phyloP scores from a whole-genome alignment of 2,329 filamentous ascomycete genomes.

The Fusarium xyrophilum region DNA sequence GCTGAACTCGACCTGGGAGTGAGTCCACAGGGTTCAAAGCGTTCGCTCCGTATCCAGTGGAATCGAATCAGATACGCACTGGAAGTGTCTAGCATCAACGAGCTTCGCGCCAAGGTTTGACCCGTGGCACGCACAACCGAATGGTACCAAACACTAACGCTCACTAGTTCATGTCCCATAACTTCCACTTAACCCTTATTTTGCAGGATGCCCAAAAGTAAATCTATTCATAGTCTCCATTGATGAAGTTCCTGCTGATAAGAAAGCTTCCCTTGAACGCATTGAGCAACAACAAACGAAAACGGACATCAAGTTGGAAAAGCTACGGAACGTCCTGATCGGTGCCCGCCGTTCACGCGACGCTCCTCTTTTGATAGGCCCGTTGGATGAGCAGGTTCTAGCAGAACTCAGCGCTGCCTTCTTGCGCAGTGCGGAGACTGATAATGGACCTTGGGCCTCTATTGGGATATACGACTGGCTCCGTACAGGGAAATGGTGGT shows the following conservation, averaged over 20 bases:
- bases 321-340: fast-evolving
- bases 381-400: fast-evolving
- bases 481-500: fast-evolving
- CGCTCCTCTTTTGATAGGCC: fast-evolving
- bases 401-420: fast-evolving
- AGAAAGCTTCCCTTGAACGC: fast-evolving
- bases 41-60: fast-evolving
- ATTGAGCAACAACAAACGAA: background rate
- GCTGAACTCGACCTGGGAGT: fast-evolving
- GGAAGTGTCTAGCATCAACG: background rate
- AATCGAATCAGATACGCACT: background rate
- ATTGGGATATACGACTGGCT: background rate
- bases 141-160: fast-evolving
- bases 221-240: fast-evolving
- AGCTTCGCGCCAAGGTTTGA: fast-evolving
- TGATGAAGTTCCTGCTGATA: fast-evolving
- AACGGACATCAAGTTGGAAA: fast-evolving
- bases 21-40: fast-evolving
- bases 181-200: fast-evolving
- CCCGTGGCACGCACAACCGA: fast-evolving
- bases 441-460: fast-evolving
- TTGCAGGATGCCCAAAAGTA: background rate
- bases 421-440: fast-evolving
- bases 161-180: background rate
- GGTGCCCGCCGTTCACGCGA: fast-evolving